phyloP scores from a whole-genome alignment of 768 basidiomycete species.

The Suillus tomentosus region DNA sequence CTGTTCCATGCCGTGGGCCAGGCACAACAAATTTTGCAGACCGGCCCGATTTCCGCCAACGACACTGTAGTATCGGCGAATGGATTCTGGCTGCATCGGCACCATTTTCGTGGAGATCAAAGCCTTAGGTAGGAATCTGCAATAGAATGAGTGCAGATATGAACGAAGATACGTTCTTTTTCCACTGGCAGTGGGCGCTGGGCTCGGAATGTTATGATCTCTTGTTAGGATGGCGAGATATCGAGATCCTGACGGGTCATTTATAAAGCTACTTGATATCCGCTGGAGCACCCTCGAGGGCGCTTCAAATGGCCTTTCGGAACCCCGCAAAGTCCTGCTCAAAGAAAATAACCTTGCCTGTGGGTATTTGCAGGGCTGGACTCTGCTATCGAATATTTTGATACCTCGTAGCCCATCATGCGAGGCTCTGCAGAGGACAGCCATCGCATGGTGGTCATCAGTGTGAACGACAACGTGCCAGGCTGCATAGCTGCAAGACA shows the following conservation, averaged over 20 bases:
- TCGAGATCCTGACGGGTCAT: not conserved
- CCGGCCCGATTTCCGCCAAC: no score
- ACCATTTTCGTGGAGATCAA: no score
- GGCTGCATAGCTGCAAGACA: not conserved
- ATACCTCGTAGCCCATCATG: not conserved
- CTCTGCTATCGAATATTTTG: not conserved
- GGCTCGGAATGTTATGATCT: no score
- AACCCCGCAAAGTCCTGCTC: not conserved
- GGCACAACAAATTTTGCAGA: no score
- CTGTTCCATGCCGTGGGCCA: no score
- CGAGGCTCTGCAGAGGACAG: not conserved
- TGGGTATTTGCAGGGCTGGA: not conserved
- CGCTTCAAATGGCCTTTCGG: not conserved
- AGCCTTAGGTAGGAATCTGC: no score
- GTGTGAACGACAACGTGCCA: not conserved
- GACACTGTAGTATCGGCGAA: no score
- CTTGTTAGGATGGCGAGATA: not conserved
- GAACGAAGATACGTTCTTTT: no score
- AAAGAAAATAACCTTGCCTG: not conserved
- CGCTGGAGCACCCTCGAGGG: not conserved
- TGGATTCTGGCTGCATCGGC: no score
- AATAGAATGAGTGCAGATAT: no score
- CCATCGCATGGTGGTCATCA: not conserved
- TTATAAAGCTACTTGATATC: not conserved
- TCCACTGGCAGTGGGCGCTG: no score